phyloP scores from a whole-genome alignment of 1,139 yeast genomes.

The Blastobotrys elegans region DNA sequence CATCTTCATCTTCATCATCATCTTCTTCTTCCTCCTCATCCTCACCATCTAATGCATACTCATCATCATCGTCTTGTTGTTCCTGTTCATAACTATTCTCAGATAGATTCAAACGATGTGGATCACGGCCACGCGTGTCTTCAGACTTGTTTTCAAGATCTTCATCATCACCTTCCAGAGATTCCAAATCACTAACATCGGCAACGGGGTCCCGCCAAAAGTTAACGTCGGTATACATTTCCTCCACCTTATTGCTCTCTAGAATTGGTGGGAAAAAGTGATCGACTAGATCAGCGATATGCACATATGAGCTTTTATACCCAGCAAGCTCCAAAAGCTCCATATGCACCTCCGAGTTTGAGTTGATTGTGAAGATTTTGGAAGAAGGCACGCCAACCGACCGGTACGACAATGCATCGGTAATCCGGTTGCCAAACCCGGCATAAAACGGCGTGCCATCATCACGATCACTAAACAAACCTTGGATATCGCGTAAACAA shows the following conservation, averaged over 20 bases:
- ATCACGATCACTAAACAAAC: slow-evolving; percentile 42
- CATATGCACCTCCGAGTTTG: slow-evolving; percentile 97
- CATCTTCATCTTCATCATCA: slow-evolving; percentile 4
- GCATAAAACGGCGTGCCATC: slow-evolving; percentile 80
- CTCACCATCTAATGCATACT: neutral
- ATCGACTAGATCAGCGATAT: slow-evolving; percentile 90
- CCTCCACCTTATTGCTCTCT: slow-evolving; percentile 21
- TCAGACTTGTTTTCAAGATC: slow-evolving; percentile 22
- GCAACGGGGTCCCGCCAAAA: slow-evolving; percentile 85
- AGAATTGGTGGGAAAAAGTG: slow-evolving; percentile 86
- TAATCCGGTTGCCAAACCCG: slow-evolving; percentile 94
- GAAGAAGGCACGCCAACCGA: slow-evolving; percentile 94
- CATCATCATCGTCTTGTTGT: slow-evolving; percentile 31
- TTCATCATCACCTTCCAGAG: slow-evolving; percentile 29
- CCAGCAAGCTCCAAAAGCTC: slow-evolving; percentile 94
- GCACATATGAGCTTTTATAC: slow-evolving; percentile 78
- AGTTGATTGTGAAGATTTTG: slow-evolving; percentile 90
- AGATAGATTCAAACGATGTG: slow-evolving; percentile 26
- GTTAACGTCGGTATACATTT: slow-evolving; percentile 76
- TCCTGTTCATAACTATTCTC: slow-evolving; percentile 35
- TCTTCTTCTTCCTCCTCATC: slow-evolving; percentile 4
- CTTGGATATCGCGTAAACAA: slow-evolving; percentile 79
- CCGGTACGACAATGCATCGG: slow-evolving; percentile 94
- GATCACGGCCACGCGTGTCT: slow-evolving; percentile 19
- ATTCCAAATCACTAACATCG: slow-evolving; percentile 53